Evolutionary conservation across 345 rosid species (phyloP), one percentile per base, ranked within the genome.

Genomic region (Eucalyptus curtisii): DNA sequence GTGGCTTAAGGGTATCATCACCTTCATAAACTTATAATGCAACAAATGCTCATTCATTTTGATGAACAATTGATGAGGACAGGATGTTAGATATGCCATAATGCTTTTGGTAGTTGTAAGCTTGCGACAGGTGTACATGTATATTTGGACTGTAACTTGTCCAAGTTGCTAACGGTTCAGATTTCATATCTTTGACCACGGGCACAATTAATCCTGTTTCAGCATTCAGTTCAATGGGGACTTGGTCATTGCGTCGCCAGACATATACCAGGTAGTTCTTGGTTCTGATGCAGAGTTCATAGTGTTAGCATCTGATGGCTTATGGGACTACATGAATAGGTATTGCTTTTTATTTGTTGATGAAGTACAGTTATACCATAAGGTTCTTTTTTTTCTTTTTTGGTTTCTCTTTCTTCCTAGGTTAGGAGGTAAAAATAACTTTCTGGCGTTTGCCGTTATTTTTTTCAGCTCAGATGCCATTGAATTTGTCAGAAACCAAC

Each of bases 251-350:
- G 96, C 99, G 88, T 93, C 93, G 71, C 99, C 99, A 52, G 99
- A 97, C 81, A 93, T 93, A 71, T 94, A 91, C 87, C 94, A 94
- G 95, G 91, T 94, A 82, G 80, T 95, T 87, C 93, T 97, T 27
- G 96, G 94, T 44, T 92, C 97, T 27, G 99, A 96, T 92, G 94
- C 95, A 86, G 99, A 96, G 85, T 96, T 97, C 90, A 82, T 97
- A 81, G 50, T 97, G 52, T 90, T 97, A 90, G 99, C 98, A 90
- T 95, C 99, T 89, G 99, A 97, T 91, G 99, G 99, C 86, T 90
- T 97, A 88, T 96, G 99, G 99, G 99, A 97, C 94, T 97, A 96
- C 93, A 95, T 97, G 91, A 95, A 93, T 79, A 95, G 98, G 99
- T 97, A 49, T 11, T 68, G 86, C 87, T 86, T 87, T 13, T 50